A percentile compares a stretch with the other conserved stretches of the same genome.
Evolutionary conservation across 2,329 filamentous ascomycete genomes (phyloP).

Genomic region (Ophiocordyceps unilateralis): DNA sequence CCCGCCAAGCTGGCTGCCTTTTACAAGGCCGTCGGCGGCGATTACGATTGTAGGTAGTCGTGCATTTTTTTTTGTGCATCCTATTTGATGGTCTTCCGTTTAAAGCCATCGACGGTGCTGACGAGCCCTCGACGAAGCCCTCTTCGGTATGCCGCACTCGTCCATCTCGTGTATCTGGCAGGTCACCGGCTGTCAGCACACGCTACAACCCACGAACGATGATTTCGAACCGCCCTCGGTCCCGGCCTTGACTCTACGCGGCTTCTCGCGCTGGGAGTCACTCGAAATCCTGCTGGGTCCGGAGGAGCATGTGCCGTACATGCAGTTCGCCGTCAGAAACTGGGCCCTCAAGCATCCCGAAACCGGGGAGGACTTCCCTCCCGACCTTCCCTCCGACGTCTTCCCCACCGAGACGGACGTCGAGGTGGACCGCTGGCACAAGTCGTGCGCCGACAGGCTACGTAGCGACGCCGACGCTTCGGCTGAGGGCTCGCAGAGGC

Average conservation of each 20-base stretch:
- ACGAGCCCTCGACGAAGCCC: conserved; percentile 21
- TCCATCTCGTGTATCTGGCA: conserved; percentile 87
- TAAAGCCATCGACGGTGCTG: neutral
- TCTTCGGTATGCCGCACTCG: conserved; percentile 59
- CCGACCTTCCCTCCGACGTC: conserved; percentile 38
- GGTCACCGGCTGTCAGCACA: conserved; percentile 78
- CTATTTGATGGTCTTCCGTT: too few relatives aligned
- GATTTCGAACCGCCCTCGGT: conserved; percentile 61
- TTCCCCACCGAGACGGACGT: conserved; percentile 59
- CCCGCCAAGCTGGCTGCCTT: conserved; percentile 60
- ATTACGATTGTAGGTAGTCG: conserved; percentile 45
- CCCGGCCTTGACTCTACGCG: conserved; percentile 65
- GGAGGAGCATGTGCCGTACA: conserved; percentile 68
- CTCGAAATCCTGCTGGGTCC: conserved; percentile 79
- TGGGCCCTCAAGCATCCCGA: conserved; percentile 63
- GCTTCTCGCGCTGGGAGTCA: conserved; percentile 87
- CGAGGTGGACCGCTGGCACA: conserved; percentile 78
- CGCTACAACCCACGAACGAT: conserved; percentile 56
- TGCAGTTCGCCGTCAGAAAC: conserved; percentile 63
- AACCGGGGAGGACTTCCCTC: conserved; percentile 51
- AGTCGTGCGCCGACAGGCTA: conserved; percentile 53
- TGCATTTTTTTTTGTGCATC: neutral
- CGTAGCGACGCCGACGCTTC: conserved; percentile 35
- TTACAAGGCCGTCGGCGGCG: conserved; percentile 56
- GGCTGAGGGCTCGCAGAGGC: conserved; percentile 6